Percentiles rank a stretch among this genome's conserved stretches.
Evolutionary conservation across 1,284 basidiomycete species (phyloP).

Genomic region (Athelia sp.): DNA sequence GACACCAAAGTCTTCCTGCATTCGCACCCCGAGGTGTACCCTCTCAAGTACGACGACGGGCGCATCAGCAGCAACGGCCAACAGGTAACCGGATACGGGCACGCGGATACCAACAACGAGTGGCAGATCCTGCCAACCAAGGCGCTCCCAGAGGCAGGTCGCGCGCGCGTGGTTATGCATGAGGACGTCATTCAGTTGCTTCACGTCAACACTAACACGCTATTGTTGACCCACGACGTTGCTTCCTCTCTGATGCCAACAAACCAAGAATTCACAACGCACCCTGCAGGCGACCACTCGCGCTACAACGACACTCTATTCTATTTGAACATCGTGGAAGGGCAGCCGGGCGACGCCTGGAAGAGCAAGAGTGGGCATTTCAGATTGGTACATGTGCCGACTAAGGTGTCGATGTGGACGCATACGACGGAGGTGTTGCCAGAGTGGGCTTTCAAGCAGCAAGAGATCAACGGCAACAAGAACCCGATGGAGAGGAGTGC

Average conservation of each 20-base stretch:
- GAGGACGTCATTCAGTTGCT: slow-evolving; percentile 87
- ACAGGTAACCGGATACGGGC: slow-evolving; percentile 97
- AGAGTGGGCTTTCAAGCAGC: slow-evolving; percentile 96
- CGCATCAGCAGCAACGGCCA: slow-evolving; percentile 96
- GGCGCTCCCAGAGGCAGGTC: slow-evolving; percentile 83
- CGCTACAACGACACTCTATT: slow-evolving; percentile 88
- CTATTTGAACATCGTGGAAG: slow-evolving; percentile 69
- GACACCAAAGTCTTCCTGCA: slow-evolving; percentile 92
- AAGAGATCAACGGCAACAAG: slow-evolving; percentile 99
- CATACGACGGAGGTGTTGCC: slow-evolving; percentile 81
- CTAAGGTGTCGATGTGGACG: slow-evolving; percentile 93
- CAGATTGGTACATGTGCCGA: slow-evolving; percentile 83
- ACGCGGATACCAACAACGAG: slow-evolving; percentile 90
- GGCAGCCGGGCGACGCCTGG: slow-evolving; percentile 74
- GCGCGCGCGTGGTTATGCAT: slow-evolving; percentile 85
- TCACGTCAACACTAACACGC: slow-evolving; percentile 81
- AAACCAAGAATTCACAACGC: slow-evolving; percentile 97
- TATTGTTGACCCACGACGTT: slow-evolving; percentile 94
- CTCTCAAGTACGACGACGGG: slow-evolving; percentile 93
- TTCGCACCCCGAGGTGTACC: slow-evolving; percentile 88
- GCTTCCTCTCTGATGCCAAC: slow-evolving; percentile 96
- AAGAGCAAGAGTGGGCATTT: slow-evolving; percentile 92
- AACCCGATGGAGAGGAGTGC: slow-evolving; percentile 79
- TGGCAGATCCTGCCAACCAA: slow-evolving; percentile 97
- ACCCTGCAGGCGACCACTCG: slow-evolving; percentile 65